Conservation (phyloP, 177 flowering plant species). For the Tripterygium wilfordii region DNA sequence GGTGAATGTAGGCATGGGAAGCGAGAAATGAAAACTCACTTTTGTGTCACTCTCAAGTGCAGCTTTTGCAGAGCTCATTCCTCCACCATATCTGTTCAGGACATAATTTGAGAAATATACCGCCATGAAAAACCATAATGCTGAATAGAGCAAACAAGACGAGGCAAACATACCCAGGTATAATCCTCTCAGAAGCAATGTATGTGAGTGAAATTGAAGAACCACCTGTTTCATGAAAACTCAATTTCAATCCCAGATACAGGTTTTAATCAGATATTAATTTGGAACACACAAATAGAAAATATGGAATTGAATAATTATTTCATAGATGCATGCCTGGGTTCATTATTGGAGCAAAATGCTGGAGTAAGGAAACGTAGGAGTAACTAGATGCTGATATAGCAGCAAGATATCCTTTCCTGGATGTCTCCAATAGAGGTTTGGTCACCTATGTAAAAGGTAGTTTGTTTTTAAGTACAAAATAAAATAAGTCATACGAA, state of each 20-base stretch:
- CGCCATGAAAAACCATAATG: too few species aligned
- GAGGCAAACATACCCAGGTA: conserved; percentile 70
- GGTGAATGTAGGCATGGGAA: neutral
- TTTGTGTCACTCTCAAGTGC: conserved; percentile 93
- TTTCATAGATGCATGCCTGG: conserved; percentile 49
- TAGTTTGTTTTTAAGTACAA: neutral
- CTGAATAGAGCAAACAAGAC: neutral
- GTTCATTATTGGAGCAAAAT: conserved; percentile 90
- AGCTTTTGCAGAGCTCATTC: conserved; percentile 98
- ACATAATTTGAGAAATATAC: neutral
- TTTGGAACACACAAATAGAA: neutral
- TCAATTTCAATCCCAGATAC: neutral
- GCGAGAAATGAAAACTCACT: conserved; percentile 31
- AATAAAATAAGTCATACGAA: neutral
- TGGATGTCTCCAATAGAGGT: conserved; percentile 88
- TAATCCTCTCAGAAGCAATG: conserved; percentile 90
- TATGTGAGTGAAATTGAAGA: conserved; percentile 89
- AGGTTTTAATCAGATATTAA: neutral
- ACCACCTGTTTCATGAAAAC: conserved; percentile 55
- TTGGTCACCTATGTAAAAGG: conserved; percentile 55
- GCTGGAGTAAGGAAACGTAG: conserved; percentile 80
- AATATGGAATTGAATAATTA: neutral
- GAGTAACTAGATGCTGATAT: conserved; percentile 96
- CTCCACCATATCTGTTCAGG: conserved; percentile 82
- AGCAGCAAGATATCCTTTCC: conserved; percentile 93